phyloP scores from a whole-genome alignment of 495 filamentous ascomycete genomes.

The Filosporella fistucella region DNA sequence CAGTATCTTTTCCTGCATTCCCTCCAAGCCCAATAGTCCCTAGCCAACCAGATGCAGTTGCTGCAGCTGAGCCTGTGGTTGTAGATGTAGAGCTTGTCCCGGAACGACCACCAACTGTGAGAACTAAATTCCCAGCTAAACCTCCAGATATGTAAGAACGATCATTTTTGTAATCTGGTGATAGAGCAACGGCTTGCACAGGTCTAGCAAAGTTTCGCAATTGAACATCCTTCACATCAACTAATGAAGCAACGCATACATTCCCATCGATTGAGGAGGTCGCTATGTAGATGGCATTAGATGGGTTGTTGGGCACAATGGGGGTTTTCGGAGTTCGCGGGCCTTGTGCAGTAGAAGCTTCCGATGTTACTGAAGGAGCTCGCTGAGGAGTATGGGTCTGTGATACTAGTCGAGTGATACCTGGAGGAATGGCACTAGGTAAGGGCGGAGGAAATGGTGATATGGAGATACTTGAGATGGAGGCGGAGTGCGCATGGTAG shows the following conservation, averaged over 20 bases:
- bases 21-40: slow-evolving; percentile 74
- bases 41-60: slow-evolving; percentile 87
- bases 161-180: slow-evolving; percentile 88
- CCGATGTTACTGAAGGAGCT: slow-evolving; percentile 41
- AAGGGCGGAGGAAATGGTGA: slow-evolving; percentile 84
- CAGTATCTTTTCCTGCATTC: slow-evolving; percentile 76
- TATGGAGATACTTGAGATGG: slow-evolving; percentile 81
- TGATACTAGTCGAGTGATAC: slow-evolving; percentile 35
- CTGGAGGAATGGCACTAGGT: slow-evolving; percentile 51
- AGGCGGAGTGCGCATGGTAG: slow-evolving; percentile 90
- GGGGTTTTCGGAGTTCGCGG: slow-evolving; percentile 41
- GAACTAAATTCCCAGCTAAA: slow-evolving; percentile 78
- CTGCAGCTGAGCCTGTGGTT: slow-evolving; percentile 71
- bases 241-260: slow-evolving; percentile 79
- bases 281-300: slow-evolving; percentile 86
- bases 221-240: slow-evolving; percentile 70
- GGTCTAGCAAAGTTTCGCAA: slow-evolving; percentile 91
- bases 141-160: slow-evolving; percentile 86
- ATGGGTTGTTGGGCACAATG: slow-evolving; percentile 62
- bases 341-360: slow-evolving; percentile 40
- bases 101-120: slow-evolving; percentile 76
- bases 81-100: slow-evolving; percentile 77
- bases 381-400: slow-evolving; percentile 40
- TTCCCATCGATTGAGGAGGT: slow-evolving; percentile 95
- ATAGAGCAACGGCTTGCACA: slow-evolving; percentile 82